Conservation (phyloP, 1,284 basidiomycete genomes). For the Fomitopsis pinicola region DNA sequence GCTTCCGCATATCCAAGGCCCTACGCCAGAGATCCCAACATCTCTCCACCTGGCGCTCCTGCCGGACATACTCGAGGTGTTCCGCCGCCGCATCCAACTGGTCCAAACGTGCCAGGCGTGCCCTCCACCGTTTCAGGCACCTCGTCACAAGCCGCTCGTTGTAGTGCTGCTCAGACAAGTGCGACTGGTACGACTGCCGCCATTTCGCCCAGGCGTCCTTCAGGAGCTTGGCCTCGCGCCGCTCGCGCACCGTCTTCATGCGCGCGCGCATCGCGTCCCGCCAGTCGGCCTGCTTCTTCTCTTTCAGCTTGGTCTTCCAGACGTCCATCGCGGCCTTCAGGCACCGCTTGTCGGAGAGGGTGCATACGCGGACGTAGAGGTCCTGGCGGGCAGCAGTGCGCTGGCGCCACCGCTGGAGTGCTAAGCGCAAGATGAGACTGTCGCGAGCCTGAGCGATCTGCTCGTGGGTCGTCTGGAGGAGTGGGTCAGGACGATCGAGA, state of each 20-base stretch:
- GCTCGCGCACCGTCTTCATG: conserved; percentile 57
- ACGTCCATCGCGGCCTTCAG: conserved; percentile 35
- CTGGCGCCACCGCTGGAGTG: conserved; percentile 54
- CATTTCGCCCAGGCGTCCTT: conserved; percentile 59
- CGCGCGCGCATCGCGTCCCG: conserved; percentile 61
- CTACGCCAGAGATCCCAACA: conserved; percentile 56
- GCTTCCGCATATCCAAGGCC: conserved; percentile 36
- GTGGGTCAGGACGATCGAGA: background rate
- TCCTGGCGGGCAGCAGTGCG: conserved; percentile 33
- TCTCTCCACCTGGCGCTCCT: conserved; percentile 32
- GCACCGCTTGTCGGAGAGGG: conserved; percentile 37
- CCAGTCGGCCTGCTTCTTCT: conserved; percentile 54
- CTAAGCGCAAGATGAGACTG: conserved; percentile 51
- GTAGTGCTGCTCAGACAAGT: conserved; percentile 46
- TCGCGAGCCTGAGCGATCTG: conserved; percentile 59
- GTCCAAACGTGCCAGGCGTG: conserved; percentile 34
- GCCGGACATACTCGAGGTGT: conserved; percentile 33
- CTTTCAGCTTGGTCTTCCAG: conserved; percentile 49
- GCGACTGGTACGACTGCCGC: conserved; percentile 49
- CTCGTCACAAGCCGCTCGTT: conserved; percentile 36
- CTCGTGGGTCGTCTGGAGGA: conserved; percentile 51
- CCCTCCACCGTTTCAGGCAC: conserved; percentile 50
- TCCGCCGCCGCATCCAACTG: conserved; percentile 45
- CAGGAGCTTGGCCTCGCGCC: conserved; percentile 42
- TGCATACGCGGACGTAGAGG: conserved; percentile 35